Conservation (phyloP, 495 filamentous ascomycete species). For the Halenospora varia region DNA sequence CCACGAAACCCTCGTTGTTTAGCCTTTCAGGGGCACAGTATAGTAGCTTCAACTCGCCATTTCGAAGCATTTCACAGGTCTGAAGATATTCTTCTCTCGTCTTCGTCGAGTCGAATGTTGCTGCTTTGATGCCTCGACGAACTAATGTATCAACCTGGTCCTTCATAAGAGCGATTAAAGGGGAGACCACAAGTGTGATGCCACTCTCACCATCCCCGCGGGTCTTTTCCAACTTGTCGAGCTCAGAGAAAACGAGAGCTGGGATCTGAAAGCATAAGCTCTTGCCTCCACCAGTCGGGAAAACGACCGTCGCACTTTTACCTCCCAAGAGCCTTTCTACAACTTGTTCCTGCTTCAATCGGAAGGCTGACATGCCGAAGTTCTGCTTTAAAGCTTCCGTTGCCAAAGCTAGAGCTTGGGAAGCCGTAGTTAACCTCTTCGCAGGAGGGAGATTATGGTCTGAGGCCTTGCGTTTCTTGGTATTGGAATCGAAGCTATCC, state of each 20-base stretch:
- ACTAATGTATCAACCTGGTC: slow-evolving; percentile 52
- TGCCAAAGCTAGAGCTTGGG: slow-evolving; percentile 19
- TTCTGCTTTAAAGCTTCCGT: slow-evolving; percentile 34
- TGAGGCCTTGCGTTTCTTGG: slow-evolving; percentile 12
- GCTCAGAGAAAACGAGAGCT: slow-evolving; percentile 45
- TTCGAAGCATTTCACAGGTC: slow-evolving; percentile 39
- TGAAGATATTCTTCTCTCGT: slow-evolving; percentile 38
- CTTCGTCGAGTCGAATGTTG: slow-evolving; percentile 50
- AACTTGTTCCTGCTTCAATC: slow-evolving; percentile 49
- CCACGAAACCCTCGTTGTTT: slow-evolving; percentile 55
- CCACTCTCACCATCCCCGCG: slow-evolving; percentile 29
- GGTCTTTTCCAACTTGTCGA: slow-evolving; percentile 30
- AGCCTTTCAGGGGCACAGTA: slow-evolving; percentile 57
- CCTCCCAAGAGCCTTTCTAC: slow-evolving; percentile 45
- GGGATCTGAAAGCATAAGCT: slow-evolving; percentile 56
- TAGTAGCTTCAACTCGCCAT: slow-evolving; percentile 44
- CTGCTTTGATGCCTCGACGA: slow-evolving; percentile 43
- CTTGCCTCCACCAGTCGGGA: slow-evolving; percentile 58
- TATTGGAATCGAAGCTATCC: background rate
- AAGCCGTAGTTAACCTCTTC: slow-evolving; percentile 17
- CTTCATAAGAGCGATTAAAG: slow-evolving; percentile 55
- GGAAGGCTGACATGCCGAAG: slow-evolving; percentile 45
- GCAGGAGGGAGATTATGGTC: background rate
- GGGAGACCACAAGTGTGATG: slow-evolving; percentile 50
- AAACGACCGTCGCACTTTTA: slow-evolving; percentile 47